phyloP scores from a whole-genome alignment of 1,284 basidiomycete species.

The Waitea zeae region DNA sequence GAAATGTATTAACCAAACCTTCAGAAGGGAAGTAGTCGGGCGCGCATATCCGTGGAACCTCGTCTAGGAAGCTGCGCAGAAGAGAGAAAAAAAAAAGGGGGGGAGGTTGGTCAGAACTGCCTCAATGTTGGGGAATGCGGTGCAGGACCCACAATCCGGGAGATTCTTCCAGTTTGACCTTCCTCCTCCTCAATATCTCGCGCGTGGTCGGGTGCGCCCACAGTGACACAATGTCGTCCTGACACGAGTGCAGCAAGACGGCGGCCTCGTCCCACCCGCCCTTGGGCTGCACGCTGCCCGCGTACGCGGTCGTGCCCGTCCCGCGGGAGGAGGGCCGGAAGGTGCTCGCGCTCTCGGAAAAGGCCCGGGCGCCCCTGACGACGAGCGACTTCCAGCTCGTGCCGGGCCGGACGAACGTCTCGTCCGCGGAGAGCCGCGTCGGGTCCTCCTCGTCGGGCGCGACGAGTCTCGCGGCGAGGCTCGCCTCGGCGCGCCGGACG shows the following conservation, averaged over 20 bases:
- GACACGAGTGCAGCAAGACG: slow-evolving; percentile 33
- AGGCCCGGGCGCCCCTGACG: too few species aligned
- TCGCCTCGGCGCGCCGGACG: too few species aligned
- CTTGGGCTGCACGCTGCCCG: neutral
- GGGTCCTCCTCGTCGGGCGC: neutral
- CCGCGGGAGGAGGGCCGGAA: neutral
- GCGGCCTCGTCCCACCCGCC: slow-evolving; percentile 16
- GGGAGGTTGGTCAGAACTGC: slow-evolving; percentile 2
- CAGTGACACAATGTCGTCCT: slow-evolving; percentile 40
- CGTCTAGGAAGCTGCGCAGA: slow-evolving; percentile 48
- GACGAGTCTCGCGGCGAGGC: neutral
- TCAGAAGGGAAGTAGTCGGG: slow-evolving; percentile 50
- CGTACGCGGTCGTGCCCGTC: too few species aligned
- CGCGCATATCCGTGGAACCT: slow-evolving; percentile 46
- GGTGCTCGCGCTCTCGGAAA: neutral
- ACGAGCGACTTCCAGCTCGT: too few species aligned
- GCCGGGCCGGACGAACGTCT: too few species aligned
- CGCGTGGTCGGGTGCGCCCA: slow-evolving; percentile 50
- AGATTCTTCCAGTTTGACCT: slow-evolving; percentile 51
- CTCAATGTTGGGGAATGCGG: neutral
- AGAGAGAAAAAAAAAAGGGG: too few species aligned
- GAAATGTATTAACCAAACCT: too few species aligned
- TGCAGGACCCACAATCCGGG: slow-evolving; percentile 46
- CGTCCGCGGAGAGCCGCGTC: neutral
- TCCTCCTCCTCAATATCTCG: slow-evolving; percentile 36